phyloP scores from a whole-genome alignment of 1,139 yeast genomes.

The Yamadazyma buinensis region DNA sequence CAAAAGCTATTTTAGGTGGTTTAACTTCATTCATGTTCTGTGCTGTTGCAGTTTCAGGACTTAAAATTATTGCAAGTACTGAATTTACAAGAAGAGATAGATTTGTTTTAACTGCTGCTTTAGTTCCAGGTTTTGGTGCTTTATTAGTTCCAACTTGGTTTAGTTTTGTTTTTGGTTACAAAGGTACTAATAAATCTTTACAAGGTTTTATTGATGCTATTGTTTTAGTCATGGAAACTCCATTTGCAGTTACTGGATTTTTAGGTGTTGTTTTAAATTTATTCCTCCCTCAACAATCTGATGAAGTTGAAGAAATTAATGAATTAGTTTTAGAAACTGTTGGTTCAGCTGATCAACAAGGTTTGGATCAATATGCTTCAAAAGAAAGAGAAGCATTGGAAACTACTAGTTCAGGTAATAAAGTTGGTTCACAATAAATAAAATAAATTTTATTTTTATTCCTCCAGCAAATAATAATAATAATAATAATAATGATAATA shows the following conservation, averaged over 20 bases:
- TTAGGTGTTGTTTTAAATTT: conserved; percentile 71
- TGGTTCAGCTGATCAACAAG: conserved; percentile 44
- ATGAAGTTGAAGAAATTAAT: conserved; percentile 54
- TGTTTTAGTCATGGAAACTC: conserved; percentile 78
- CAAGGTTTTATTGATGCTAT: conserved; percentile 78
- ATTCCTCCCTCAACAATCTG: conserved; percentile 66
- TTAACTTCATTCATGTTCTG: conserved; percentile 89
- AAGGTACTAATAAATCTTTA: conserved; percentile 60
- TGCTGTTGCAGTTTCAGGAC: conserved; percentile 86
- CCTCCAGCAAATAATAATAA: too few species aligned
- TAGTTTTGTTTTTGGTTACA: conserved; percentile 66
- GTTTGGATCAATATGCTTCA: conserved; percentile 32
- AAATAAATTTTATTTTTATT: too few species aligned
- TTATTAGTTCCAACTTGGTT: conserved; percentile 78
- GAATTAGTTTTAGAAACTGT: conserved; percentile 45
- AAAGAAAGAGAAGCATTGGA: conserved; percentile 24
- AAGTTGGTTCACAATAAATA: too few species aligned
- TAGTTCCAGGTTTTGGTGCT: conserved; percentile 78
- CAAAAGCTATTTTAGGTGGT: conserved; percentile 83
- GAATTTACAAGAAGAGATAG: conserved; percentile 86
- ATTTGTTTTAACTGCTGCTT: conserved; percentile 71
- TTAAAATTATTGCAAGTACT: conserved; percentile 70
- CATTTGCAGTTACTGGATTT: conserved; percentile 81
- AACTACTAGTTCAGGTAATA: neutral
- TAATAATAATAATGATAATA: too few species aligned